Conservation (phyloP, 2,329 filamentous ascomycete genomes). For the Cladosporium velox region DNA sequence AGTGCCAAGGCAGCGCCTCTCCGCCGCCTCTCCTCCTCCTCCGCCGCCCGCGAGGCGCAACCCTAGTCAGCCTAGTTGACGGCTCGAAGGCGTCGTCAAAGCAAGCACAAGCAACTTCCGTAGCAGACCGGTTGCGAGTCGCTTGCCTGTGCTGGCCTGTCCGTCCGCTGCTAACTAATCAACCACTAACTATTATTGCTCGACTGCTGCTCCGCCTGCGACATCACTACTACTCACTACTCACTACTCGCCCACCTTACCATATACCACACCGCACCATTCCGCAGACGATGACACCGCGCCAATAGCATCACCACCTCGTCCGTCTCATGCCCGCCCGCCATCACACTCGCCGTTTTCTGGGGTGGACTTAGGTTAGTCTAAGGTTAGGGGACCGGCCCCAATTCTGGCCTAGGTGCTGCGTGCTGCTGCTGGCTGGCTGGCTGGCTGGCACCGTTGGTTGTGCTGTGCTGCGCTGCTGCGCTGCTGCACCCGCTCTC, state of each 20-base stretch:
- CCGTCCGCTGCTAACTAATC: not conserved
- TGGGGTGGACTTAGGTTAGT: conserved; percentile 4
- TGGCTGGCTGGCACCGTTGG: conserved; percentile 7
- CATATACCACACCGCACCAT: not conserved
- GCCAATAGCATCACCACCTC: not conserved
- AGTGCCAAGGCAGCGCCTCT: not conserved
- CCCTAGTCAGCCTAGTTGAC: not conserved
- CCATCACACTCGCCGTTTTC: not conserved
- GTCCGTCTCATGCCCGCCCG: conserved; percentile 6
- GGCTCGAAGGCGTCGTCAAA: not conserved
- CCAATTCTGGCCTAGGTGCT: conserved; percentile 9
- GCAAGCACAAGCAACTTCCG: not conserved
- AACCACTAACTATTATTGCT: not conserved
- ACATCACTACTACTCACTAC: not conserved
- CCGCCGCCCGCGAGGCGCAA: not conserved
- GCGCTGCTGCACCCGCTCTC: conserved; percentile 7
- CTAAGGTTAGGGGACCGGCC: conserved; percentile 5
- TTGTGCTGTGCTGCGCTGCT: not conserved
- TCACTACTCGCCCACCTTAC: not conserved
- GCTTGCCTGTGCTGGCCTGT: not conserved
- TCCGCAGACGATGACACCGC: not conserved
- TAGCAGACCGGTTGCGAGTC: not conserved
- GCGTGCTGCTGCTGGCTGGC: not conserved
- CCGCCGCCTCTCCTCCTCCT: conserved; percentile 4
- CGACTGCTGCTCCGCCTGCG: not conserved